phyloP scores from a whole-genome alignment of 1,284 basidiomycete genomes.

The Ganoderma meredithae region DNA sequence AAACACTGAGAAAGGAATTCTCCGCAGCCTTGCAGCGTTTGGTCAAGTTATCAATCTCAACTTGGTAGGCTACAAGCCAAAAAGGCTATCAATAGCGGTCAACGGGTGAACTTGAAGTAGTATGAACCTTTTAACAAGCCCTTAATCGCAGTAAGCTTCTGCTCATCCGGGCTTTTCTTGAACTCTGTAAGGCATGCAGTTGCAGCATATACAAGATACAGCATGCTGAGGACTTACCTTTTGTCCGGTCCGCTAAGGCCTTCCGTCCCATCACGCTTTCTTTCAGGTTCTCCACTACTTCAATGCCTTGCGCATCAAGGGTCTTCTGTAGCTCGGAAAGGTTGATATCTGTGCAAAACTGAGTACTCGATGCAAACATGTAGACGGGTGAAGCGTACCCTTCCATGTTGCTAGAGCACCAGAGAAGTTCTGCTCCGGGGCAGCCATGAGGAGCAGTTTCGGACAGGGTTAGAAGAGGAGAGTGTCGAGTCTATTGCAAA shows the following conservation, averaged over 20 bases:
- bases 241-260: constrained; percentile 90
- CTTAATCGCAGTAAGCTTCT: constrained; percentile 88
- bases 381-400: constrained; percentile 54
- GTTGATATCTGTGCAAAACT: constrained; percentile 72
- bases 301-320: constrained; percentile 88
- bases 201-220: not conserved
- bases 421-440: constrained; percentile 79
- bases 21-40: constrained; percentile 92
- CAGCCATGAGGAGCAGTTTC: constrained; percentile 18
- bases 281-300: constrained; percentile 97
- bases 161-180: constrained; percentile 89
- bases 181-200: constrained; percentile 68
- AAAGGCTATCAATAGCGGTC: not conserved
- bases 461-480: not conserved
- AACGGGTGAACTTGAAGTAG: not conserved
- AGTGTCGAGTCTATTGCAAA: not conserved
- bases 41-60: constrained; percentile 95
- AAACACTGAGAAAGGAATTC: constrained; percentile 92
- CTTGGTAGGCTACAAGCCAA: constrained; percentile 83
- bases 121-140: constrained; percentile 81
- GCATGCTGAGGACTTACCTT: constrained; percentile 63
- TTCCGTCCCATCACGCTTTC: constrained; percentile 95
- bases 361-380: not conserved
- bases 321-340: constrained; percentile 92
- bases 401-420: constrained; percentile 89